Evolutionary conservation across 305 asterid genomes (phyloP).

Genomic region (Withania somnifera): DNA sequence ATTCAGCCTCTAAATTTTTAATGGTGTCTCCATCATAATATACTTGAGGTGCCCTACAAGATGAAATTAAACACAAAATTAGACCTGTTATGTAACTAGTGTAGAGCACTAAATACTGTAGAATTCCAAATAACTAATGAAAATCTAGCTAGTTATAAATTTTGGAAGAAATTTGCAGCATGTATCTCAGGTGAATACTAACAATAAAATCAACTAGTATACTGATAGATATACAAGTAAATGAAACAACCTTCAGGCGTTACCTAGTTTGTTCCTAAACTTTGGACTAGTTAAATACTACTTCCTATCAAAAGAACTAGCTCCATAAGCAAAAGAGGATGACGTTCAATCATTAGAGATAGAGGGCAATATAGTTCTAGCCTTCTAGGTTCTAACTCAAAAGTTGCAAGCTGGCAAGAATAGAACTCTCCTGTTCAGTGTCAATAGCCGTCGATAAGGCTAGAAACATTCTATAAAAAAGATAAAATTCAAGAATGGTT

Average conservation of each 20-base stretch:
- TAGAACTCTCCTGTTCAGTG: neutral
- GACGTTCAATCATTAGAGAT: neutral
- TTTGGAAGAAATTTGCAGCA: neutral
- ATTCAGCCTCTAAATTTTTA: slow-evolving; percentile 72
- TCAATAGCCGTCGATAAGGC: neutral
- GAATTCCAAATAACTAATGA: neutral
- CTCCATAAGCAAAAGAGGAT: neutral
- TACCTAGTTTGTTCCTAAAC: too few species aligned
- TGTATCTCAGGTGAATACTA: neutral
- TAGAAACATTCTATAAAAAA: neutral
- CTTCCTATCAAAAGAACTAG: neutral
- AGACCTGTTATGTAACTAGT: neutral
- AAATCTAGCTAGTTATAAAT: neutral
- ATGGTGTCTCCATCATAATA: slow-evolving; percentile 53
- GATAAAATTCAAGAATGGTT: neutral
- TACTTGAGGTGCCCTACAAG: slow-evolving; percentile 72
- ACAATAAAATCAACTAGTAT: neutral
- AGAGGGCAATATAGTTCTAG: neutral
- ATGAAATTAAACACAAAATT: neutral
- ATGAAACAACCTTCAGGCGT: neutral
- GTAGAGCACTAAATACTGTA: neutral
- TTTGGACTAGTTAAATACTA: neutral
- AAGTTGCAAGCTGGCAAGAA: neutral
- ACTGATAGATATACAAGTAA: neutral
- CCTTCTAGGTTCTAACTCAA: neutral